These are phyloP conservation scores for Terana coerulea DNA, from an alignment of 768 basidiomycete species.

Conservation along the genomic window DNA sequence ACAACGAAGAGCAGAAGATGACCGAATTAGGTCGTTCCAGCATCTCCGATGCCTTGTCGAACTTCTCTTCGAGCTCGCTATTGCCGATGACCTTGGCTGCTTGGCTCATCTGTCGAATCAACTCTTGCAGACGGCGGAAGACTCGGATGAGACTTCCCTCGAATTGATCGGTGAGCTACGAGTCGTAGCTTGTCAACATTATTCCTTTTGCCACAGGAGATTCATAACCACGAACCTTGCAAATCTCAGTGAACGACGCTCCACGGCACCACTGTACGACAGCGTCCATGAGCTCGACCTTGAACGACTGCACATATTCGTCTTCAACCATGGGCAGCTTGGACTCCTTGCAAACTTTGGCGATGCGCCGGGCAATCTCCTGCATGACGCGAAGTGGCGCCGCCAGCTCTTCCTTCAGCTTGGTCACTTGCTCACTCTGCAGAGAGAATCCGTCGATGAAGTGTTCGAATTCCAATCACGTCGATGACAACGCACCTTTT, in stretches of 20 bases:
- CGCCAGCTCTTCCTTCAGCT: slow-evolving; percentile 90
- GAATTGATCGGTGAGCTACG: slow-evolving; percentile 92
- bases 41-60: slow-evolving; percentile 88
- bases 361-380: slow-evolving; percentile 91
- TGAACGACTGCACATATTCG: slow-evolving; percentile 95
- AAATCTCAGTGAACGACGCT: slow-evolving; percentile 92
- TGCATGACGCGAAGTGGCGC: slow-evolving; percentile 93
- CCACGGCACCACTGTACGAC: slow-evolving; percentile 99
- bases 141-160: slow-evolving; percentile 96
- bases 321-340: slow-evolving; percentile 88
- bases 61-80: slow-evolving; percentile 88
- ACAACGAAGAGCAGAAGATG: slow-evolving; percentile 85
- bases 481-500: slow-evolving; percentile 61
- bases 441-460: background rate
- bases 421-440: slow-evolving; percentile 82
- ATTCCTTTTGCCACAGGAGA: background rate
- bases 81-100: slow-evolving; percentile 98
- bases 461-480: background rate
- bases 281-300: slow-evolving; percentile 97
- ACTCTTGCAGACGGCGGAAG: slow-evolving; percentile 90
- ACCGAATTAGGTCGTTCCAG: slow-evolving; percentile 92
- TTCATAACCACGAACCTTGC: slow-evolving; percentile 70
- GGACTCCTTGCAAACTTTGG: slow-evolving; percentile 94
- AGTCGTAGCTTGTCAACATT: background rate
- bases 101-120: slow-evolving; percentile 93